A percentile compares a stretch with the other conserved stretches of the same genome.
Conservation (phyloP, 73 alveolate species). For the Symbiodinium pilosum region DNA sequence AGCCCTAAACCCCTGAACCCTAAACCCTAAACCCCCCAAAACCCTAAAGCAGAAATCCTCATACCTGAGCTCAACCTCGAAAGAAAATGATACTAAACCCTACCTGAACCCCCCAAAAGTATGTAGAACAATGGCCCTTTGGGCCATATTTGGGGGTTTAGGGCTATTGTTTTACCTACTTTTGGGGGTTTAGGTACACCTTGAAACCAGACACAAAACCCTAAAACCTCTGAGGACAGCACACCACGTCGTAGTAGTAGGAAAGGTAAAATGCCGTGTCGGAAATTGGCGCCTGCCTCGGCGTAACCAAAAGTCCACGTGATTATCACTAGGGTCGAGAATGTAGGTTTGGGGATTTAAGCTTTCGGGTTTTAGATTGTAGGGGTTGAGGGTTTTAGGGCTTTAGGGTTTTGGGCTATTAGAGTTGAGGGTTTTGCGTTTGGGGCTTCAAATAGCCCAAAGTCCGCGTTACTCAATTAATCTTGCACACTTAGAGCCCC, state of each 20-base stretch:
- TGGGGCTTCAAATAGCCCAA: no score
- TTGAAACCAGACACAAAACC: background rate
- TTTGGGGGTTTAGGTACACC: no score
- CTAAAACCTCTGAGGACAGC: background rate
- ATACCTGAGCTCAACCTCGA: no score
- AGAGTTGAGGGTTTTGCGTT: background rate
- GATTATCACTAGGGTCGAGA: background rate
- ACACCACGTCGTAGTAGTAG: slow-evolving; percentile 27
- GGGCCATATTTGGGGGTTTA: no score
- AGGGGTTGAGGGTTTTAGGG: background rate
- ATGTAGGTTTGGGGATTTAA: background rate
- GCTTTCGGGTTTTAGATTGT: background rate
- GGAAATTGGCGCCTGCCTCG: background rate
- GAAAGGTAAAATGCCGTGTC: slow-evolving; percentile 20
- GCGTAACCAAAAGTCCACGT: background rate
- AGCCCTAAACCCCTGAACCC: background rate
- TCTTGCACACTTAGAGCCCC: no score
- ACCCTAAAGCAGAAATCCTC: no score
- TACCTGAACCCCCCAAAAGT: no score
- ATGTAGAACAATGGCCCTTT: no score
- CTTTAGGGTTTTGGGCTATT: background rate
- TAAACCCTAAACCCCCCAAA: no score
- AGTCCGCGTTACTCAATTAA: no score
- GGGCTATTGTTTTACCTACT: no score
- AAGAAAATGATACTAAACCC: no score